These are phyloP conservation scores for Phoma sp. DNA, from an alignment of 2,329 filamentous ascomycete genomes.

Conservation along the genomic window DNA sequence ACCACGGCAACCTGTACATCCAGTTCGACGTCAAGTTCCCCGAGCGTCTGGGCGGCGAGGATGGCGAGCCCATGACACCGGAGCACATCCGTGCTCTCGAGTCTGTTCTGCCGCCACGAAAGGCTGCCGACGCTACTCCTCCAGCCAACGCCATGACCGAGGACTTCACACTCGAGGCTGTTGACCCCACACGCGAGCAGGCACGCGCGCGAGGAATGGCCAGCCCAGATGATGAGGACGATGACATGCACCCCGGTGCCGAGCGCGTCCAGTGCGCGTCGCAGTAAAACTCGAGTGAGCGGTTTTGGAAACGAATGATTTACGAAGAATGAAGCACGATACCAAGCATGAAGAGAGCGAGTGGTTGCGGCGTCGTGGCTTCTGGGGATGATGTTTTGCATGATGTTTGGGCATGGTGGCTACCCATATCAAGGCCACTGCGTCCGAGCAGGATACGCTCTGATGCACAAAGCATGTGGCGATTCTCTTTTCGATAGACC, in stretches of 20 bases:
- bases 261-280: conserved; percentile 88
- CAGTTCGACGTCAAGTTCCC: conserved; percentile 99
- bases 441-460: conserved; percentile 2
- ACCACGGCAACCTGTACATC: conserved; percentile 94
- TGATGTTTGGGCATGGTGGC: conserved; percentile 11
- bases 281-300: conserved; percentile 65
- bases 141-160: conserved; percentile 90
- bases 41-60: conserved; percentile 54
- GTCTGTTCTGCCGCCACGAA: conserved; percentile 78
- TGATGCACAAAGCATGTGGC: background rate
- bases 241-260: conserved; percentile 64
- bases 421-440: conserved; percentile 1
- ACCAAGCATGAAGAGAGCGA: conserved; percentile 7
- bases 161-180: conserved; percentile 82
- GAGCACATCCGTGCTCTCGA: conserved; percentile 81
- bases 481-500: conserved; percentile 9
- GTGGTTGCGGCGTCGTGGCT: conserved; percentile 13
- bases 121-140: conserved; percentile 66
- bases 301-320: conserved; percentile 7
- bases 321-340: conserved; percentile 15
- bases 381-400: conserved; percentile 17
- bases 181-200: conserved; percentile 70
- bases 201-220: conserved; percentile 72
- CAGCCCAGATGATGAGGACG: conserved; percentile 70
- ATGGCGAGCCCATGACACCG: conserved; percentile 59